Percentiles rank a stretch among this genome's conserved stretches.
Evolutionary conservation across 2,329 filamentous ascomycete genomes (phyloP).

Genomic region (Sphaerulina musiva): DNA sequence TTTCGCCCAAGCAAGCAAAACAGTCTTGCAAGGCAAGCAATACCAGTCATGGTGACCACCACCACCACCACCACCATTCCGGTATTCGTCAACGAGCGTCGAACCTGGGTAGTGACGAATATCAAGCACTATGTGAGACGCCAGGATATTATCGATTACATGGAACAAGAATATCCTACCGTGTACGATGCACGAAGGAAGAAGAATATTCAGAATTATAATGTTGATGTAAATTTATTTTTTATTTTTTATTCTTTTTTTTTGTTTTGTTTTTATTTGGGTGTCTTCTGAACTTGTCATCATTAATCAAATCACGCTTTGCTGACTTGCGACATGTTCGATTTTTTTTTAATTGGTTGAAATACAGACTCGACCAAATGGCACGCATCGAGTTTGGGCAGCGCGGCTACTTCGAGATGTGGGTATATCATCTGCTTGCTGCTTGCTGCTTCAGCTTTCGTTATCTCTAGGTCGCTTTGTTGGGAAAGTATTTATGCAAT

Average conservation of each 20-base stretch:
- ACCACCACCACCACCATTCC: background rate
- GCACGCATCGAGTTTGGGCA: constrained; percentile 6
- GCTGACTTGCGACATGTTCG: background rate
- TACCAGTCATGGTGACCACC: too few species aligned
- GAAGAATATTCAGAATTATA: constrained; percentile 7
- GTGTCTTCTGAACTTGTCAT: too few species aligned
- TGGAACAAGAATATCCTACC: constrained; percentile 8
- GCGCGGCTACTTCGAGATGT: background rate
- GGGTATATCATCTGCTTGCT: background rate
- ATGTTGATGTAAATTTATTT: constrained; percentile 4
- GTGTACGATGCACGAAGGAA: background rate
- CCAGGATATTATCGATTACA: constrained; percentile 7
- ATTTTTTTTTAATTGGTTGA: too few species aligned
- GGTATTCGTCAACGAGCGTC: constrained; percentile 5
- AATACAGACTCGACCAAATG: constrained; percentile 1
- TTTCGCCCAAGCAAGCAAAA: too few species aligned
- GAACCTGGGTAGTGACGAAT: constrained; percentile 4
- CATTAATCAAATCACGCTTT: too few species aligned
- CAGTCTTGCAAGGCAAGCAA: too few species aligned
- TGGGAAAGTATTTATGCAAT: too few species aligned
- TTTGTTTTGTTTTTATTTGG: too few species aligned
- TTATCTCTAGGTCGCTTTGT: too few species aligned
- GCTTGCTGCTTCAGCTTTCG: too few species aligned
- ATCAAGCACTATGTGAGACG: constrained; percentile 4
- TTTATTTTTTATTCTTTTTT: background rate